Evolutionary conservation across 164 flowering plant genomes (phyloP).

Genomic region (Stephania yunnanensis): DNA sequence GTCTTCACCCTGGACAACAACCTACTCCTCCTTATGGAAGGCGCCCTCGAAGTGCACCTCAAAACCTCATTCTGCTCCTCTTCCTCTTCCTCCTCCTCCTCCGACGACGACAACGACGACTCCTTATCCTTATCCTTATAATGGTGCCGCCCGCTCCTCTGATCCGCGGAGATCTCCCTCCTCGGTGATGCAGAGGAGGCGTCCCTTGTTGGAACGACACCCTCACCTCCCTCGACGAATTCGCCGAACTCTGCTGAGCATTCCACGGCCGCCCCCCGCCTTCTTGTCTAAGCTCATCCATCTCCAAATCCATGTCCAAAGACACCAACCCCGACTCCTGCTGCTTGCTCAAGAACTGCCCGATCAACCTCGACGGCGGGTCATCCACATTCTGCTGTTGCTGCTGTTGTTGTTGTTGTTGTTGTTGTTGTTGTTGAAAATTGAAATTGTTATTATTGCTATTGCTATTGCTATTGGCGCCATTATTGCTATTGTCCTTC

Average conservation of each 20-base stretch:
- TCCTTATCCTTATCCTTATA: conserved; percentile 8
- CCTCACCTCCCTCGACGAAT: conserved; percentile 24
- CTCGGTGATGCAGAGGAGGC: conserved; percentile 1
- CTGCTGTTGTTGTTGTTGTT: conserved; percentile 7
- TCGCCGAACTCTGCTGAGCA: not conserved
- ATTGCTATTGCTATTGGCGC: not conserved
- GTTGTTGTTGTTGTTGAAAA: conserved; percentile 15
- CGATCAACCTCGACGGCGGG: conserved; percentile 25
- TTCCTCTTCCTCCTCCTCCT: conserved; percentile 10
- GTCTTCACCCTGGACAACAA: conserved; percentile 28
- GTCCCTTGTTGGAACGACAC: conserved; percentile 30
- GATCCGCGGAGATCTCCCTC: conserved; percentile 9
- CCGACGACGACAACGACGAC: too few relatives aligned
- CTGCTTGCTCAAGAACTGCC: conserved; percentile 21
- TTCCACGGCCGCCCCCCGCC: not conserved
- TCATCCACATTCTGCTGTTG: not conserved
- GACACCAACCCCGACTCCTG: conserved; percentile 15
- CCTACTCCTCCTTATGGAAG: conserved; percentile 24
- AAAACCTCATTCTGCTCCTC: conserved; percentile 11
- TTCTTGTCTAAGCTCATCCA: conserved; percentile 24
- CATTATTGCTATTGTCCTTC: conserved; percentile 12
- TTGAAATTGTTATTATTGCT: conserved; percentile 11
- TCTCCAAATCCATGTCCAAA: conserved; percentile 28
- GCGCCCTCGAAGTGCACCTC: conserved; percentile 22
- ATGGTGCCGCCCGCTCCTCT: conserved; percentile 16